phyloP scores from a whole-genome alignment of 257 asterid genomes.

The Gentiana dahurica region DNA sequence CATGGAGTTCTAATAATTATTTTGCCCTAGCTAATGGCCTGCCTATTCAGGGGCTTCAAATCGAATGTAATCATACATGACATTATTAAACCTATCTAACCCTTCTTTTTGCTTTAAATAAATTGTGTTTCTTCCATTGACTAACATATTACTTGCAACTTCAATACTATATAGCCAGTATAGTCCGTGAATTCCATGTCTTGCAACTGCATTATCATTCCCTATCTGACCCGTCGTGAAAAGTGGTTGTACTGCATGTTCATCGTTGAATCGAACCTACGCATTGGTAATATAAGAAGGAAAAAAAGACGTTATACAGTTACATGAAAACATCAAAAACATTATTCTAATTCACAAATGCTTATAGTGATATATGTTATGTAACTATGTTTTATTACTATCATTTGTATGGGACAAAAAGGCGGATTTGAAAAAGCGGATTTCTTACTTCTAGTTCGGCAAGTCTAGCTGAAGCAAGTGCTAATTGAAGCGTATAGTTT shows the following conservation, averaged over 20 bases:
- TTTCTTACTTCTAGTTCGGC: conserved; percentile 45
- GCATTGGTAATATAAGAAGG: neutral
- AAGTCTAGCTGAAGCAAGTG: conserved; percentile 50
- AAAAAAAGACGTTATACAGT: neutral
- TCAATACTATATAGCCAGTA: conserved; percentile 21
- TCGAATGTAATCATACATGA: conserved; percentile 53
- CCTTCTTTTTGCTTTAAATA: conserved; percentile 26
- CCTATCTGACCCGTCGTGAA: conserved; percentile 37
- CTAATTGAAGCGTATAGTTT: conserved; percentile 61
- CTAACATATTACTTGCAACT: conserved; percentile 18
- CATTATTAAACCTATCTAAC: conserved; percentile 14
- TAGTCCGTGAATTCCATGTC: conserved; percentile 50
- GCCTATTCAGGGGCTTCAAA: conserved; percentile 20
- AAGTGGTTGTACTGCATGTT: conserved; percentile 13
- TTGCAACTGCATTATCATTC: conserved; percentile 46
- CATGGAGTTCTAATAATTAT: too few species aligned
- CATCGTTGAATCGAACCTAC: conserved; percentile 41
- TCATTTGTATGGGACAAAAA: neutral
- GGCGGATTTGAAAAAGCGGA: neutral
- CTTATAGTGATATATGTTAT: too few species aligned
- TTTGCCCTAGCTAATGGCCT: too few species aligned
- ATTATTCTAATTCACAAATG: too few species aligned
- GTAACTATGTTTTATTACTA: too few species aligned
- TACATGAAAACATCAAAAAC: neutral
- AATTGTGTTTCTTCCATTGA: conserved; percentile 30